Conservation (phyloP, 208 protist genomes). For the Plasmodiophora brassicae region DNA sequence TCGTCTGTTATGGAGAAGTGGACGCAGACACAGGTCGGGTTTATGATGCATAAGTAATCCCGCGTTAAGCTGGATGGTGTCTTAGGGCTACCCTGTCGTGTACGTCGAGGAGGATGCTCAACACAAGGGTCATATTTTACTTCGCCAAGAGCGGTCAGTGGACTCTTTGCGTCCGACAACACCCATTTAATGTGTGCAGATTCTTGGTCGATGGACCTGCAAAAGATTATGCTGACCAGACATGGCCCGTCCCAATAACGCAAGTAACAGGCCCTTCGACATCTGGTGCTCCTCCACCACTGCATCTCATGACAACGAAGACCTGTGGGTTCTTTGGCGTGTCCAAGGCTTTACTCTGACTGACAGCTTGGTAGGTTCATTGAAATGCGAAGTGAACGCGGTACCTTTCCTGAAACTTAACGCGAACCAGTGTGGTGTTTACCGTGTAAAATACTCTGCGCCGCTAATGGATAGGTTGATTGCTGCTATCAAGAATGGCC, state of each 20-base stretch:
- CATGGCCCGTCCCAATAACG: not conserved
- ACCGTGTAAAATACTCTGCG: not conserved
- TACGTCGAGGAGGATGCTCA: not conserved
- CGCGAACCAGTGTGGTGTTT: not conserved
- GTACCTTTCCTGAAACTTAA: not conserved
- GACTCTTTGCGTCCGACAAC: no score
- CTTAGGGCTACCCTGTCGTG: constrained; percentile 2
- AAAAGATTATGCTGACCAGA: not conserved
- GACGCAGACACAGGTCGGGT: not conserved
- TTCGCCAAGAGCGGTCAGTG: not conserved
- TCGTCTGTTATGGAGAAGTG: constrained; percentile 7
- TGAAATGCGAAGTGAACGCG: no score
- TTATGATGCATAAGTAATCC: not conserved
- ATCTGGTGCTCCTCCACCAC: no score
- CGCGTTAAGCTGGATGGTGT: not conserved
- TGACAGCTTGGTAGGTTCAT: no score
- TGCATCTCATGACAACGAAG: no score
- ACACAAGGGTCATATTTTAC: not conserved
- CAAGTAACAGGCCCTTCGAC: not conserved
- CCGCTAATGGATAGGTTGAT: not conserved
- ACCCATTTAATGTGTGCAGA: no score
- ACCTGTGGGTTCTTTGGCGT: no score
- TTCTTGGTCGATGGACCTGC: not conserved
- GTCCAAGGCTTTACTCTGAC: no score
- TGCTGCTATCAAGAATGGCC: not conserved